phyloP scores from a whole-genome alignment of 2,329 filamentous ascomycete genomes.

The Fusarium albidum region DNA sequence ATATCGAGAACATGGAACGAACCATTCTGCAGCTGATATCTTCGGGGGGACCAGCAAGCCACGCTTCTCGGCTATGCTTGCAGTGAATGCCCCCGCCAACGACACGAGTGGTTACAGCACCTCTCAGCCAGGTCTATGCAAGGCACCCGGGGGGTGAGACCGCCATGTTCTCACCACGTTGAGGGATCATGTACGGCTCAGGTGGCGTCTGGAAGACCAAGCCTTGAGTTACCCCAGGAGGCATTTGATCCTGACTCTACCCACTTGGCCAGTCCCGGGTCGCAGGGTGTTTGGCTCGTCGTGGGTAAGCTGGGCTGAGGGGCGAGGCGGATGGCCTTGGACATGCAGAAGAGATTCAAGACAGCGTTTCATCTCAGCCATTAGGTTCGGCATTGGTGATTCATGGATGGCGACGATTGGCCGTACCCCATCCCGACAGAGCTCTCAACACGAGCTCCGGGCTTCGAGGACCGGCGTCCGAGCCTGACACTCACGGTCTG shows the following conservation, averaged over 20 bases:
- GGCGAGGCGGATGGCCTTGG: constrained; percentile 9
- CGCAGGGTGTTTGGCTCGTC: constrained; percentile 6
- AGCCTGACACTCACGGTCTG: constrained; percentile 12
- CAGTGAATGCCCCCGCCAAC: constrained; percentile 25
- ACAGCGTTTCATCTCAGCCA: constrained; percentile 32
- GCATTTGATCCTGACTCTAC: constrained; percentile 9
- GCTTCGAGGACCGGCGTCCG: constrained; percentile 23
- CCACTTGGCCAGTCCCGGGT: constrained; percentile 14
- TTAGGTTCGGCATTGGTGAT: constrained; percentile 24
- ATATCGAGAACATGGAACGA: constrained; percentile 19
- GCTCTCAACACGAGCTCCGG: constrained; percentile 30
- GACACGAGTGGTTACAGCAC: constrained; percentile 20
- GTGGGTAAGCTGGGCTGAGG: constrained; percentile 21
- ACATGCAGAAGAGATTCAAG: constrained; percentile 21
- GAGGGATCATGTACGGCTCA: constrained; percentile 22
- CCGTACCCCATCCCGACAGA: constrained; percentile 19
- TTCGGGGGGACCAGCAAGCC: constrained; percentile 24
- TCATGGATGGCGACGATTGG: constrained; percentile 23
- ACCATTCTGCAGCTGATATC: constrained; percentile 19
- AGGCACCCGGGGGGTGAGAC: constrained; percentile 35
- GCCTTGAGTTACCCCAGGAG: constrained; percentile 10
- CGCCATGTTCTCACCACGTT: constrained; percentile 31
- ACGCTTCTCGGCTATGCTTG: constrained; percentile 38
- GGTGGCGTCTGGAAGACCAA: constrained; percentile 17
- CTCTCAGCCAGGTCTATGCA: constrained; percentile 23